phyloP scores from a whole-genome alignment of 345 rosid species.

The Isatis tinctoria region DNA sequence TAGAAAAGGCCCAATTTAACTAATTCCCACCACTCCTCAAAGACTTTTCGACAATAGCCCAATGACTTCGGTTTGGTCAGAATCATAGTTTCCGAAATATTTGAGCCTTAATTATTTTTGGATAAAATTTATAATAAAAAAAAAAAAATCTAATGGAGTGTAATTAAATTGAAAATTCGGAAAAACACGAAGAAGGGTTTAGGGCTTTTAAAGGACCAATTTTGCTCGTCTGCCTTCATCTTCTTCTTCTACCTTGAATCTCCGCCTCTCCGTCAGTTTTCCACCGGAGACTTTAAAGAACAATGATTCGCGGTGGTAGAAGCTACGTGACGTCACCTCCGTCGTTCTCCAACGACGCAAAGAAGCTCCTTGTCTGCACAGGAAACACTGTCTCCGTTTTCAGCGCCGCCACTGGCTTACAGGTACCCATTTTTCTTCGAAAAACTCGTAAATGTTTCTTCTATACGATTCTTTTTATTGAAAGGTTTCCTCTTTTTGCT shows the following conservation, averaged over 20 bases:
- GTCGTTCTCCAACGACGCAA: slow-evolving; percentile 90
- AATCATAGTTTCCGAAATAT: background rate
- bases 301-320: slow-evolving; percentile 80
- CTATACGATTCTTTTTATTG: background rate
- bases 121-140: background rate
- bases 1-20: background rate
- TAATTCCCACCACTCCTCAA: background rate
- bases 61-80: background rate
- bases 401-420: slow-evolving; percentile 81
- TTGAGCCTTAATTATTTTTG: background rate
- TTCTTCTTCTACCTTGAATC: background rate
- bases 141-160: background rate
- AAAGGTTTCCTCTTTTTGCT: background rate
- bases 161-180: background rate
- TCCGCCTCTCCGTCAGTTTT: slow-evolving; percentile 7
- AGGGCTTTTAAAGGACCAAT: slow-evolving; percentile 29
- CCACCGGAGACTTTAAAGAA: background rate
- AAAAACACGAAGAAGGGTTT: background rate
- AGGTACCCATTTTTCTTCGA: slow-evolving; percentile 30
- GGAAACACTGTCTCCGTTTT: slow-evolving; percentile 69
- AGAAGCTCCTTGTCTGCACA: slow-evolving; percentile 77
- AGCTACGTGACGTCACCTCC: slow-evolving; percentile 71
- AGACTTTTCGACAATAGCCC: background rate
- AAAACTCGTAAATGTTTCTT: background rate
- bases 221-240: background rate